Percentiles rank a stretch among this genome's conserved stretches.
These are phyloP conservation scores for Wickerhamiella brachini DNA, from an alignment of 805 yeast species.

Conservation along the genomic window DNA sequence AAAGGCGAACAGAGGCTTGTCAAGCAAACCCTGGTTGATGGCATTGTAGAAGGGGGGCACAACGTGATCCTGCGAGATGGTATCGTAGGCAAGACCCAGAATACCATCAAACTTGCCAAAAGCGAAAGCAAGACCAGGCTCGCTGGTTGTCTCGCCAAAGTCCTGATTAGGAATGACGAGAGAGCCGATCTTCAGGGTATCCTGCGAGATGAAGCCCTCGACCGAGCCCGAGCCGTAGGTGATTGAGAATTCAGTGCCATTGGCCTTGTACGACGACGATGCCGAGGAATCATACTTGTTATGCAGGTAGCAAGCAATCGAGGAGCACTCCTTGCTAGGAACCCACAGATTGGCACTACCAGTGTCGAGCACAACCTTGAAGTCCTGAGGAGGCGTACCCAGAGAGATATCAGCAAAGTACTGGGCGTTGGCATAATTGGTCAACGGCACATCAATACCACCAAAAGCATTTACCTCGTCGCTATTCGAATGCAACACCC, in stretches of 20 bases:
- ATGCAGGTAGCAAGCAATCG: conserved; percentile 92
- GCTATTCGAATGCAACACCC: conserved; percentile 4
- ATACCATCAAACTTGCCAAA: conserved; percentile 98
- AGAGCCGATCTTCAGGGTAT: conserved; percentile 67
- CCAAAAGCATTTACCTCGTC: not conserved
- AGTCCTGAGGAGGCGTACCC: conserved; percentile 88
- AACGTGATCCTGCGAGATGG: conserved; percentile 76
- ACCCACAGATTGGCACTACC: conserved; percentile 97
- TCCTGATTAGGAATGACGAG: conserved; percentile 76
- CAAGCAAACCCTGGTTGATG: conserved; percentile 63
- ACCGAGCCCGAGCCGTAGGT: conserved; percentile 87
- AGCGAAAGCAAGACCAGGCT: conserved; percentile 96
- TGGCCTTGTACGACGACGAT: conserved; percentile 73
- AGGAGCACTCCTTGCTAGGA: conserved; percentile 76
- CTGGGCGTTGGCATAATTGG: conserved; percentile 92
- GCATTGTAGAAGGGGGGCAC: conserved; percentile 95
- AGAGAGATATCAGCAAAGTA: conserved; percentile 81
- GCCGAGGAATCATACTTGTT: conserved; percentile 72
- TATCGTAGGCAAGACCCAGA: conserved; percentile 83
- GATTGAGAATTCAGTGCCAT: conserved; percentile 76
- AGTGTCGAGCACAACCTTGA: conserved; percentile 90
- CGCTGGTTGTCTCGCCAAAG: conserved; percentile 93
- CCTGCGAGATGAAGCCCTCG: conserved; percentile 87
- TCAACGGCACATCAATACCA: conserved; percentile 68
- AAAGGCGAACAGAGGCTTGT: conserved; percentile 76